Base-by-base conservation (phyloP, 257 asterid genomes). In the Nicotiana tabacum region DNA sequence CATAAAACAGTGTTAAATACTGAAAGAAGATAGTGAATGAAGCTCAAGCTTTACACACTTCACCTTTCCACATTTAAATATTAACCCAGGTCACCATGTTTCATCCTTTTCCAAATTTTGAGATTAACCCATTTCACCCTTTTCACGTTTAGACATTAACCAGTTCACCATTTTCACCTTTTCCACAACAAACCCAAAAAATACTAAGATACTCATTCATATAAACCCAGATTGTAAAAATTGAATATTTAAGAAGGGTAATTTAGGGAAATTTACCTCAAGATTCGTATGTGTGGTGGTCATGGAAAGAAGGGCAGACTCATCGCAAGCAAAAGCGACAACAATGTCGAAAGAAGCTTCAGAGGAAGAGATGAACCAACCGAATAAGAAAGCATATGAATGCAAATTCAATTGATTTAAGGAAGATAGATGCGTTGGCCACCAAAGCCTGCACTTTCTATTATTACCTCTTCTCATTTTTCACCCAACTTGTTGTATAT, bases 391-490 rank as follows among this genome's bases (percentile, higher is more conserved):
- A 84, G 81, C 85, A 84, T 85, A 85, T 66, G 85, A 57, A 48
- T 74, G 77, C 43, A 83, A 69, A 56, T 43, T 61, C 69, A 32
- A 68, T 77, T 66, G 84, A 81, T 83, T 90, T 64, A 90, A 82
- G 77, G 93, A 87, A 27, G 84, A 82, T 37, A 93, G 88, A 88
- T 89, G 77, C 62, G 77, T 80, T 43, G 99, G 99, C 98, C 98
- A 96, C 99, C 99, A 96, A 32, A 96, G 85, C 95, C 99, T 90
- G 89, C 96, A 94, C 66, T 87, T 93, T 58, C 85, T 85, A 81
- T 53, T 53, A 15, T 27, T 51, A 43, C 16, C 7, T 51, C 64
- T 76, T 76, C 64, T 51, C 80, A 76, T 76, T 13, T 30, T 15
- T 66, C 46, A 66, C 4, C 74, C 48, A 29, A 65, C 18, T 70